These are phyloP conservation scores for Penicillium psychrosexuale DNA, from an alignment of 2,329 filamentous ascomycete genomes.

Conservation along the genomic window DNA sequence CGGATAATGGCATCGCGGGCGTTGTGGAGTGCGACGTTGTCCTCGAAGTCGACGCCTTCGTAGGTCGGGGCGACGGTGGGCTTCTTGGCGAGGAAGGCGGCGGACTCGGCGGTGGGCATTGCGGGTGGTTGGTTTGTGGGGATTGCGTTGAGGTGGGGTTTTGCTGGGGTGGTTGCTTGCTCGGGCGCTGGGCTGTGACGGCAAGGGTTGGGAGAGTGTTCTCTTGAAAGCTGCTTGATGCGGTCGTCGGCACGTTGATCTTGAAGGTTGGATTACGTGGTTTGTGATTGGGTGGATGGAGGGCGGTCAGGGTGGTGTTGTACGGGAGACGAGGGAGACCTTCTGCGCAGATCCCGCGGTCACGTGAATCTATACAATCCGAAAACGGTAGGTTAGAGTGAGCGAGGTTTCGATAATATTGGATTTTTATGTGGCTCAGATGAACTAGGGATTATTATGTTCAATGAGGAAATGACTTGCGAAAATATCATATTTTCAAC, in stretches of 20 bases:
- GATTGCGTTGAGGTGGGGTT: background rate
- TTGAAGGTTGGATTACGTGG: conserved; percentile 26
- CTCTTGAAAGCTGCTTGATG: conserved; percentile 12
- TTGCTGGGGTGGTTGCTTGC: background rate
- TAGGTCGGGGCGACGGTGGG: conserved; percentile 64
- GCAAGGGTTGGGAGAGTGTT: conserved; percentile 5
- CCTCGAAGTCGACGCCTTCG: conserved; percentile 65
- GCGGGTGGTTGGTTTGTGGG: conserved; percentile 16
- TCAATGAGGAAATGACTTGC: rapidly evolving
- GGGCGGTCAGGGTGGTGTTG: conserved; percentile 18
- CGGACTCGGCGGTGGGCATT: conserved; percentile 66
- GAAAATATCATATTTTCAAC: background rate
- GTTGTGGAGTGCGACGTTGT: conserved; percentile 61
- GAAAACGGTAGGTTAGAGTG: background rate
- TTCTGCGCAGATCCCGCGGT: background rate
- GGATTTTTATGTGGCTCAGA: background rate
- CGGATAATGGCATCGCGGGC: conserved; percentile 64
- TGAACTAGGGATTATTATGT: rapidly evolving
- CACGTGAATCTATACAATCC: conserved; percentile 8
- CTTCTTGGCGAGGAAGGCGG: conserved; percentile 62
- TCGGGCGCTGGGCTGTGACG: background rate
- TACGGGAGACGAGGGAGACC: background rate
- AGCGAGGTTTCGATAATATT: background rate
- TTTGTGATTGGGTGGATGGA: conserved; percentile 27
- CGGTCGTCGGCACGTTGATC: conserved; percentile 19